A percentile compares a stretch with the other conserved stretches of the same genome.
These are phyloP conservation scores for Dendrobium huoshanense DNA, from an alignment of 106 monocot species.

Conservation along the genomic window DNA sequence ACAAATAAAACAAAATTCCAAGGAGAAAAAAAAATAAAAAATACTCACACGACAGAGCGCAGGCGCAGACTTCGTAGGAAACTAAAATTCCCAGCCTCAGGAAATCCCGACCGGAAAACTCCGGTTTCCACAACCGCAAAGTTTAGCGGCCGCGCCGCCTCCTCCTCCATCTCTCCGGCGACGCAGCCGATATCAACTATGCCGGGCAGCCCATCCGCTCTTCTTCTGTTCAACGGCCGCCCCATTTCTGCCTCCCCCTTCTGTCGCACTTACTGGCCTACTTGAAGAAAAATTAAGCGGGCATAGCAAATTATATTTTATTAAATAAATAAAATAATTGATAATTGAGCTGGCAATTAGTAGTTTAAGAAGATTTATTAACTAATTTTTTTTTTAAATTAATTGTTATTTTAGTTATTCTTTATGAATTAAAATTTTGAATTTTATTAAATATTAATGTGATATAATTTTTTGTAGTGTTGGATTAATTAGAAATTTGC, in stretches of 20 bases:
- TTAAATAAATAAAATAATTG: too few relatives aligned
- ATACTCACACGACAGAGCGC: slow-evolving; percentile 29
- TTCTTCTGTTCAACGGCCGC: neutral
- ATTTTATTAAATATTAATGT: too few relatives aligned
- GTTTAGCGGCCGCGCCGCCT: slow-evolving; percentile 34
- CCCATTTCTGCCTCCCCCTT: neutral
- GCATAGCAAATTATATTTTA: neutral
- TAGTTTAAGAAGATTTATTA: too few relatives aligned
- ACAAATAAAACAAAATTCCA: neutral
- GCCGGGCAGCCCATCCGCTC: neutral
- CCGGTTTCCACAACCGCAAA: slow-evolving; percentile 46
- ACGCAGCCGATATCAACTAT: neutral
- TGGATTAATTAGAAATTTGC: too few relatives aligned
- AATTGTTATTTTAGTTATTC: too few relatives aligned
- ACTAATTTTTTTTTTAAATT: too few relatives aligned
- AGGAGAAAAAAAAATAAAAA: neutral
- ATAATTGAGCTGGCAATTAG: too few relatives aligned
- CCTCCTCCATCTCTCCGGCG: slow-evolving; percentile 1
- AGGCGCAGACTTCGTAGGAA: slow-evolving; percentile 35
- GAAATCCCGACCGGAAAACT: slow-evolving; percentile 48
- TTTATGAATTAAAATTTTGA: too few relatives aligned
- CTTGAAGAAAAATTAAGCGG: neutral
- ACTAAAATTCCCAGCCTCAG: slow-evolving; percentile 31
- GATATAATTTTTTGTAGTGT: too few relatives aligned
- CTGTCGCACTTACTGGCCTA: neutral